A percentile compares a stretch with the other conserved stretches of the same genome.
Evolutionary conservation across 2,329 filamentous ascomycete genomes (phyloP).

Genomic region (Ophiostoma pallidulum): DNA sequence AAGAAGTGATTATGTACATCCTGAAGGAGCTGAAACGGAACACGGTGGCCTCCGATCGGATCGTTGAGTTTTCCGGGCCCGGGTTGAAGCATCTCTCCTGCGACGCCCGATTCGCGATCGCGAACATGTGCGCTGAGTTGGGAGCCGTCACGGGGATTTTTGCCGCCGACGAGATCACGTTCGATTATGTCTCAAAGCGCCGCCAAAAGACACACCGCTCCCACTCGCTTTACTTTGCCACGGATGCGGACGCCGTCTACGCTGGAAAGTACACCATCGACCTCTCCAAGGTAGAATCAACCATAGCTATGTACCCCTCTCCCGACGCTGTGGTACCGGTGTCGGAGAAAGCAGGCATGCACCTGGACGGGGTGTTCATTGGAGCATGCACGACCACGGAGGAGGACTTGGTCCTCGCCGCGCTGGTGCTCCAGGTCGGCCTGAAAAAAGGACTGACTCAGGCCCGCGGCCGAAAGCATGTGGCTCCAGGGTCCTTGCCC

Average conservation of each 20-base stretch:
- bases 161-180: constrained; percentile 29
- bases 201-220: constrained; percentile 26
- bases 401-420: constrained; percentile 34
- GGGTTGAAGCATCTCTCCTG: constrained; percentile 24
- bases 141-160: constrained; percentile 35
- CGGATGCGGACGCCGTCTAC: constrained; percentile 30
- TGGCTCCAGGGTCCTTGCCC: constrained; percentile 31
- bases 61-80: constrained; percentile 30
- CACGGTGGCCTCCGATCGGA: constrained; percentile 29
- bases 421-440: constrained; percentile 31
- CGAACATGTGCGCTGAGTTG: constrained; percentile 29
- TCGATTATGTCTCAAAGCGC: constrained; percentile 26
- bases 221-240: constrained; percentile 28
- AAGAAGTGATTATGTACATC: constrained; percentile 31
- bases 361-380: constrained; percentile 35
- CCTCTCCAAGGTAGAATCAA: constrained; percentile 28
- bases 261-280: constrained; percentile 29
- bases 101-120: constrained; percentile 31
- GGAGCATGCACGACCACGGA: constrained; percentile 38
- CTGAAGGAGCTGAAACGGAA: constrained; percentile 29
- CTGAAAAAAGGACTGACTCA: too few relatives aligned
- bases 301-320: constrained; percentile 31
- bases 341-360: constrained; percentile 20
- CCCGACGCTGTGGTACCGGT: constrained; percentile 36
- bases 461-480: constrained; percentile 29